Conservation (phyloP, 768 basidiomycete genomes). For the Russula sp. region DNA sequence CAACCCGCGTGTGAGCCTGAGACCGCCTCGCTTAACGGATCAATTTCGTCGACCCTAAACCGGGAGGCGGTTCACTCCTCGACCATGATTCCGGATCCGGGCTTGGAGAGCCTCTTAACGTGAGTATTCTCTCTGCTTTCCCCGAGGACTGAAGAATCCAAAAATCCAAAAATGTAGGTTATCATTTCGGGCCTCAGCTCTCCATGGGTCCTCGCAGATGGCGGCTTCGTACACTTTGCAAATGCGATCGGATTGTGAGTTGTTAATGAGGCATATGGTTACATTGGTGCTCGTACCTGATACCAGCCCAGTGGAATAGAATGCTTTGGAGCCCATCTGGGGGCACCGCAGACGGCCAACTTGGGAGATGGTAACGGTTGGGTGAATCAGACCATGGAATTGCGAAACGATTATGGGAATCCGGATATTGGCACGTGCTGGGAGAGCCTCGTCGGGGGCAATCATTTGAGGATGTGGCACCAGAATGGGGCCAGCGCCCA, state of each 20-base stretch:
- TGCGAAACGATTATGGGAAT: constrained; percentile 45
- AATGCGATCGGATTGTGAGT: constrained; percentile 30
- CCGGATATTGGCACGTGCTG: constrained; percentile 43
- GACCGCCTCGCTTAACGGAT: background rate
- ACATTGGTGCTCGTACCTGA: background rate
- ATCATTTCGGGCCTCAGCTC: constrained; percentile 28
- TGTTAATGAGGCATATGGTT: background rate
- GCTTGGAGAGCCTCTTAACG: constrained; percentile 30
- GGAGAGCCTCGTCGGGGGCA: constrained; percentile 35
- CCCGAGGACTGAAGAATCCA: background rate
- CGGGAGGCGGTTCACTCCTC: constrained; percentile 7
- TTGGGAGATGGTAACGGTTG: constrained; percentile 49
- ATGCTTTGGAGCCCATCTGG: constrained; percentile 37
- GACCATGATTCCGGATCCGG: background rate
- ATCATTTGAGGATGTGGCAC: constrained; percentile 32
- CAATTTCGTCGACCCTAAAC: background rate
- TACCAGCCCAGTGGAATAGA: constrained; percentile 29
- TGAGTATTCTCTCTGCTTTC: background rate
- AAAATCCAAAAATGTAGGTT: constrained; percentile 16
- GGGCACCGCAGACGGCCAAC: constrained; percentile 43
- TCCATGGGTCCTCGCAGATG: constrained; percentile 22
- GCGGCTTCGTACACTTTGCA: constrained; percentile 23
- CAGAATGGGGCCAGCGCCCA: constrained; percentile 37
- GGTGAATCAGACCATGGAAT: constrained; percentile 45
- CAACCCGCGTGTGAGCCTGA: background rate